Base-by-base conservation (phyloP, 768 basidiomycete genomes). In the Steccherinum ochraceum region DNA sequence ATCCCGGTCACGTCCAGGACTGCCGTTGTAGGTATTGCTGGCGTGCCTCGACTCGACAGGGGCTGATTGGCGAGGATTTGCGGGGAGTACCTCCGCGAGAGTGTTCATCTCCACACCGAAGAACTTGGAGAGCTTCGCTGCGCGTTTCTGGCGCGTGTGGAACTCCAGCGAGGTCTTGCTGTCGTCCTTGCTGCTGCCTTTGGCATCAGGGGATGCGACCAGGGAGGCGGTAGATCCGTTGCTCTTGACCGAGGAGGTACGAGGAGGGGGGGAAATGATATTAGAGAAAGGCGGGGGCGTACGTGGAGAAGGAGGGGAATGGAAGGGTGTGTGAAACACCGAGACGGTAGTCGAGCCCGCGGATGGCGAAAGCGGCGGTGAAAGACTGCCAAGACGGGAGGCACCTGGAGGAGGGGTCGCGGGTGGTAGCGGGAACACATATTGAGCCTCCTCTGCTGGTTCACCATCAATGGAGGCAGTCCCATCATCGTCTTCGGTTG, bases 81-180 rank as follows among this genome's bases (percentile, higher is more conserved):
- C 3, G 13, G 54, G 54, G 27, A 64, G 57, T 45, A 53, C 54
- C 19, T 50, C 63, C 1, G 69, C 62, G 24, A 82, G 66, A 55
- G 77, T 74, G 48, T 73, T 65, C 56, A 72, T 73, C 23, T 64
- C 69, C 25, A 80, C 79, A 12, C 80, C 79, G 60, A 81, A 81
- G 64, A 83, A 81, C 41, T 72, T 74, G 21, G 76, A 69, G 40
- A 83, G 63, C 61, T 81, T 83, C 51, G 72, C 74, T 27, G 55
- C 55, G 5, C 55, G 41, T 2, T 51, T 51, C 24, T 51, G 16
- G 11, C 55, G 51, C 18, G 52, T 26, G 35, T 56, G 55, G 52
- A 56, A 56, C 40, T 56, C 55, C 41, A 26, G 20, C 10, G 16
- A 23, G 41, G 10, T 7, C 18, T 43, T 43, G 51, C n/a, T 11